phyloP scores from a whole-genome alignment of 352 stramenopile genomes.

The Blastocystis sp. region DNA sequence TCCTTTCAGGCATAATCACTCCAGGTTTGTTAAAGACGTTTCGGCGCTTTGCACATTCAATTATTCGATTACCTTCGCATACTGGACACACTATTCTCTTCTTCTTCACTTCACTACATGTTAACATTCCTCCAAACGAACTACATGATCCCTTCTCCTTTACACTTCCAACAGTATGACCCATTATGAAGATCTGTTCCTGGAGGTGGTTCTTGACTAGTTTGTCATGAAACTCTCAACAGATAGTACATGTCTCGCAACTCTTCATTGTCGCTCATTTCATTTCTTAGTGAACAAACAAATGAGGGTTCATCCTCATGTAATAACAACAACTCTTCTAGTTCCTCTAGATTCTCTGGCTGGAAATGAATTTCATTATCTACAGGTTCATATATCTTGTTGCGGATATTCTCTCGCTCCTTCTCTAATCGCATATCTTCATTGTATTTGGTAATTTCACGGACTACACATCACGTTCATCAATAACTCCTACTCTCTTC shows the following conservation, averaged over 20 bases:
- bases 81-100: constrained; percentile 35
- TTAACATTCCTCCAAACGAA: neutral
- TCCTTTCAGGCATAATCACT: constrained; percentile 51
- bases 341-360: constrained; percentile 28
- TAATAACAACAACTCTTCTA: constrained; percentile 20
- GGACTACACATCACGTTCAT: neutral
- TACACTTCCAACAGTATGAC: constrained; percentile 60
- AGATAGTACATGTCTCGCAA: neutral
- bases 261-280: neutral
- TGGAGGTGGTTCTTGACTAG: constrained; percentile 58
- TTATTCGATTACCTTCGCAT: constrained; percentile 29
- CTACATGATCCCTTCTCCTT: constrained; percentile 39
- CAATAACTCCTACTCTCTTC: neutral
- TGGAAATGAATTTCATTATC: constrained; percentile 59
- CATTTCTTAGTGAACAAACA: neutral
- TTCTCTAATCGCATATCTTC: constrained; percentile 54
- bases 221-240: neutral
- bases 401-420: constrained; percentile 30
- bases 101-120: constrained; percentile 4
- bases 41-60: constrained; percentile 26
- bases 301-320: constrained; percentile 30
- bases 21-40: constrained; percentile 53
- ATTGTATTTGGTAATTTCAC: constrained; percentile 61
- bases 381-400: constrained; percentile 37
- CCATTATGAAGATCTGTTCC: constrained; percentile 58